Base-by-base conservation (phyloP, 2,329 filamentous ascomycete genomes). In the Onygena corvina region DNA sequence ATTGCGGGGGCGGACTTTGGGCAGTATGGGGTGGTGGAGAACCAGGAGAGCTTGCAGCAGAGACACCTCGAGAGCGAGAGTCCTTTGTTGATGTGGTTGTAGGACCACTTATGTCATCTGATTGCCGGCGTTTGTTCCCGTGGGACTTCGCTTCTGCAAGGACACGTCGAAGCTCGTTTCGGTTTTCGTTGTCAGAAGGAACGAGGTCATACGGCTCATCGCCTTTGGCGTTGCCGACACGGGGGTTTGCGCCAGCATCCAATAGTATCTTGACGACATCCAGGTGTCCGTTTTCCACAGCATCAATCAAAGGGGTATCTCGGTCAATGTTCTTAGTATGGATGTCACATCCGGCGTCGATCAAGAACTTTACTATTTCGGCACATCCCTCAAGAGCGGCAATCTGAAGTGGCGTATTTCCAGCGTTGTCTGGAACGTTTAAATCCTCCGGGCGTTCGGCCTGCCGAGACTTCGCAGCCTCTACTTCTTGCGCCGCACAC, bases 401-500 rank as follows among this genome's bases (percentile, higher is more conserved):
- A 56, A 94, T 92, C 65, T 98, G 92, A 29, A 98, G 73, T 20
- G 92, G 92, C 1, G 90, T 93, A 60, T 96, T 96, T n/a, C 87
- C 86, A 11, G 92, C 92, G 62, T 94, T 93, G 61, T 98, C 92
- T 20, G 86, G 80, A 51, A 89, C 77, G 58, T 98, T 86, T 48
- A 96, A 67, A 64, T 96, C 88, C 54, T 93, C 86, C 0, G 87
- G 88, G 16, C 88, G 79, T 61, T 93, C 86, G 6, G 76, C 72
- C 27, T 88, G 76, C 54, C 85, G 79, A 57, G 79, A 76, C 63
- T 85, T 89, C 12, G 86, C 88, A 7, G 74, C 73, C 1, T 90
- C 85, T 49, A 92, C 77, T 61, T 93, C 86, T 46, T 88, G 87
- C 57, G 83, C 81, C 31, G 89, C 86, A 64, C 88, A 94, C 23